Evolutionary conservation across 148 eudicot species (phyloP).

Genomic region (Camellia japonica): DNA sequence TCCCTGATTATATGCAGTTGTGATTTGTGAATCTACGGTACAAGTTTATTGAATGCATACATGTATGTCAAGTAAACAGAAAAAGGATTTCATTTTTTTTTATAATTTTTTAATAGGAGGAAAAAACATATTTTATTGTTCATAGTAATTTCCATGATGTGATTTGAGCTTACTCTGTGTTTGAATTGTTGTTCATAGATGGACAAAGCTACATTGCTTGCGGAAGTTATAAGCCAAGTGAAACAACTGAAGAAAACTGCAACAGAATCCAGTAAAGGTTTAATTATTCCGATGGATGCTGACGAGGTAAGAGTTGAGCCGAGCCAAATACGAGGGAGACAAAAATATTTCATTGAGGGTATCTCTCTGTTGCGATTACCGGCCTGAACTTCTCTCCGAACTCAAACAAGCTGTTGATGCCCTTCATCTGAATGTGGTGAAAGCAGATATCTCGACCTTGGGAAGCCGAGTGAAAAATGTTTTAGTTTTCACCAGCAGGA

Average conservation of each 20-base stretch:
- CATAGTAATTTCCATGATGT: background rate
- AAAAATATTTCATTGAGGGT: slow-evolving; percentile 35
- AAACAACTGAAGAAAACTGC: slow-evolving; percentile 55
- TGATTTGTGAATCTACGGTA: no score
- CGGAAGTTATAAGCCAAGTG: slow-evolving; percentile 65
- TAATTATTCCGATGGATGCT: slow-evolving; percentile 61
- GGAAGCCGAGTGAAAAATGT: slow-evolving; percentile 51
- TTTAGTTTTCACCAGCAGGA: slow-evolving; percentile 37
- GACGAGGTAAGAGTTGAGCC: slow-evolving; percentile 57
- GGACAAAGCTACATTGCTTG: slow-evolving; percentile 85
- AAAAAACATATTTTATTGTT: background rate
- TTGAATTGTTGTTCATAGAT: slow-evolving; percentile 35
- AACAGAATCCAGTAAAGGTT: slow-evolving; percentile 47
- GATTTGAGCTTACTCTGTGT: slow-evolving; percentile 12
- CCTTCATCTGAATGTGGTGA: slow-evolving; percentile 43
- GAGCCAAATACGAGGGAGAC: slow-evolving; percentile 23
- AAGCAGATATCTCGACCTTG: slow-evolving; percentile 71
- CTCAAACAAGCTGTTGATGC: slow-evolving; percentile 39
- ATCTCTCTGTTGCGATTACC: slow-evolving; percentile 57
- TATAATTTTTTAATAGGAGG: no score
- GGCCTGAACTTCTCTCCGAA: slow-evolving; percentile 51
- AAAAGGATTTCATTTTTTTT: background rate
- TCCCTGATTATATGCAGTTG: no score
- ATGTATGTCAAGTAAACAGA: background rate
- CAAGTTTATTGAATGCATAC: background rate